Conservation (phyloP, 2,329 filamentous ascomycete genomes). For the Alternaria novae-zelandiae region DNA sequence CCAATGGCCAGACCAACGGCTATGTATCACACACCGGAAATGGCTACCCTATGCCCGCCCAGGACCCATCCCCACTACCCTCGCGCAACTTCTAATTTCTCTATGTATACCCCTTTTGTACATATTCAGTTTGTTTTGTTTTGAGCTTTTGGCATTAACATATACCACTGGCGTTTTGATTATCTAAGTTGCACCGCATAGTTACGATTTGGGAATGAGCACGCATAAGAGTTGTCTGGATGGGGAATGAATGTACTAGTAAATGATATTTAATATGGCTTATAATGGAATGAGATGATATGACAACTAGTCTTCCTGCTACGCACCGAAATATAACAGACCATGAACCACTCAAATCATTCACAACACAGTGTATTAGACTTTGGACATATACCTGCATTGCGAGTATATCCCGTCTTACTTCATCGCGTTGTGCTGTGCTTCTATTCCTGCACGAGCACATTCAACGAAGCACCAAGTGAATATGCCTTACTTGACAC, state of each 20-base stretch:
- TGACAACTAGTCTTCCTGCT: too few species aligned
- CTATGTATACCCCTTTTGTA: constrained; percentile 8
- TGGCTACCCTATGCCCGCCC: constrained; percentile 27
- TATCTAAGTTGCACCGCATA: not conserved
- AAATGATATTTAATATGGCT: not conserved
- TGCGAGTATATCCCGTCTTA: not conserved
- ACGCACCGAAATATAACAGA: not conserved
- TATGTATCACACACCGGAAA: constrained; percentile 16
- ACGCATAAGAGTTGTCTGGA: not conserved
- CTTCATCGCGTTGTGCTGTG: not conserved
- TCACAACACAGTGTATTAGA: not conserved
- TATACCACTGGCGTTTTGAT: constrained; percentile 13
- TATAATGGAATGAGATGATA: not conserved
- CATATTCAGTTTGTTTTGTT: not conserved
- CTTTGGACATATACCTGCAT: not conserved
- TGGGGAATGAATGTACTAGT: not conserved
- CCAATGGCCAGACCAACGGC: constrained; percentile 8
- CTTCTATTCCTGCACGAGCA: not conserved
- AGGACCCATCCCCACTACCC: constrained; percentile 23
- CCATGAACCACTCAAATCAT: not conserved
- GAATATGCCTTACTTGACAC: not conserved
- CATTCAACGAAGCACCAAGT: not conserved
- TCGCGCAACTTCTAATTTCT: constrained; percentile 39
- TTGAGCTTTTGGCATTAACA: constrained; percentile 2
- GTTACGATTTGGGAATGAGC: not conserved